Evolutionary conservation across 208 protist species (phyloP).

Genomic region (Leishmania turanica): DNA sequence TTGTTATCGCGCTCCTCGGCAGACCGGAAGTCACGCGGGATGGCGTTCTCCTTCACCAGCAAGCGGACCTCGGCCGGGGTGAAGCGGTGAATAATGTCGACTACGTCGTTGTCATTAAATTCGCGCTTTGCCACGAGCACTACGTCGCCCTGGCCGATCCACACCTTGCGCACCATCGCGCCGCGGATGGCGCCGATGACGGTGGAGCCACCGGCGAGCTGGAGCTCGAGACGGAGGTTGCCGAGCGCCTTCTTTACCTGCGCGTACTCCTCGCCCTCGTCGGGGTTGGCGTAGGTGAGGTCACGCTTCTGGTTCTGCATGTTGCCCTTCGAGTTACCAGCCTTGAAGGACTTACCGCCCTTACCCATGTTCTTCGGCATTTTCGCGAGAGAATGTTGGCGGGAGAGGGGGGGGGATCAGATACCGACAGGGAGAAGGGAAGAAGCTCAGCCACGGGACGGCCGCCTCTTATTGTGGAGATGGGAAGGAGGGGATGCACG

Average conservation of each 20-base stretch:
- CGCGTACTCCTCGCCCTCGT: constrained; percentile 98
- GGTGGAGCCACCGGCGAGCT: constrained; percentile 70
- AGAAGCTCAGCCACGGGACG: not conserved
- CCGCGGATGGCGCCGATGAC: constrained; percentile 86
- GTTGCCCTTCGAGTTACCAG: constrained; percentile 93
- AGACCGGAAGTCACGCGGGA: constrained; percentile 85
- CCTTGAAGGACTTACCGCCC: constrained; percentile 97
- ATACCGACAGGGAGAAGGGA: not conserved
- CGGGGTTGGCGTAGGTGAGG: constrained; percentile 93
- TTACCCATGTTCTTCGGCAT: constrained; percentile 96
- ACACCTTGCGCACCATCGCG: constrained; percentile 88
- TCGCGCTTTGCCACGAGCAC: constrained; percentile 80
- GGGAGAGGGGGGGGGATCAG: not conserved
- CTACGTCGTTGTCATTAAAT: constrained; percentile 82
- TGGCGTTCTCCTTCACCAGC: constrained; percentile 78
- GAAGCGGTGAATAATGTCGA: constrained; percentile 88
- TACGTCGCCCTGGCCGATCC: constrained; percentile 79
- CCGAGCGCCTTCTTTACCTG: constrained; percentile 97
- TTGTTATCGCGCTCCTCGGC: constrained; percentile 68
- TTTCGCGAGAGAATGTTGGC: constrained; percentile 15
- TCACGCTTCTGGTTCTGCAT: constrained; percentile 97
- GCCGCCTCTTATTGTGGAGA: not conserved
- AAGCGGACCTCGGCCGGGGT: constrained; percentile 67
- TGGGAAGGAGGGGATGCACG: no score
- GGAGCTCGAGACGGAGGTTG: constrained; percentile 96